These are phyloP conservation scores for Thalassiosira delicatula DNA, from an alignment of 352 stramenopile genomes.

Conservation along the genomic window DNA sequence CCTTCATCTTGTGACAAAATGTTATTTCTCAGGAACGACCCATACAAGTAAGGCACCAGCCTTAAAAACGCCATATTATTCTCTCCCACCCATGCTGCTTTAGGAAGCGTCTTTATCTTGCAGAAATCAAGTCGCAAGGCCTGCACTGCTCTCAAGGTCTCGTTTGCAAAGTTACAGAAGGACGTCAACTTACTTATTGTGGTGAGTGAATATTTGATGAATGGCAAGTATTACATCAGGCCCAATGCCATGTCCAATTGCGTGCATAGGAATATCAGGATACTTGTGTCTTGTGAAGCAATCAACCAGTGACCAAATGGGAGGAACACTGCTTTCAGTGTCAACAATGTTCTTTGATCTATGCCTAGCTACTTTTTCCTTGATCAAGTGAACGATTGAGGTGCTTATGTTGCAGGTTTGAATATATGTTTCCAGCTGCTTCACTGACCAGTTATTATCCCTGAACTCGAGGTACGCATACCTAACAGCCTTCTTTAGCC, in stretches of 20 bases:
- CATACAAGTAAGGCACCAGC: constrained; percentile 22
- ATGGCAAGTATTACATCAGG: constrained; percentile 27
- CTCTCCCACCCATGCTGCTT: constrained; percentile 35
- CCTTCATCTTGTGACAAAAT: not conserved
- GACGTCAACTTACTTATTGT: constrained; percentile 1
- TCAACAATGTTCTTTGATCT: not conserved
- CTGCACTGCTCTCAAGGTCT: constrained; percentile 1
- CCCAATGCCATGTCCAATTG: constrained; percentile 8
- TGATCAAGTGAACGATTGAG: not conserved
- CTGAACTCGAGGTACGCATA: not conserved
- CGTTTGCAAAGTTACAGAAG: constrained; percentile 25
- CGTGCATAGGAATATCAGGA: constrained; percentile 16
- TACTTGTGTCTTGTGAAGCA: constrained; percentile 10
- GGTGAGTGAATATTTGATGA: constrained; percentile 11
- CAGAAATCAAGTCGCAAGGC: constrained; percentile 21
- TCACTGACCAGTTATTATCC: not conserved
- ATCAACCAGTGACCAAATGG: not conserved
- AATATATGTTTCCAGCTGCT: not conserved
- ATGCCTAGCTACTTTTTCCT: not conserved
- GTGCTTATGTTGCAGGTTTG: not conserved
- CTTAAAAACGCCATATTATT: constrained; percentile 19
- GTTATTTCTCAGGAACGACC: constrained; percentile 17
- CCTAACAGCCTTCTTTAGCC: not conserved
- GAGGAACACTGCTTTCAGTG: not conserved
- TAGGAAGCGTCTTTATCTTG: constrained; percentile 33